Conservation (phyloP, 164 flowering plant genomes). For the Cinnamomum micranthum region DNA sequence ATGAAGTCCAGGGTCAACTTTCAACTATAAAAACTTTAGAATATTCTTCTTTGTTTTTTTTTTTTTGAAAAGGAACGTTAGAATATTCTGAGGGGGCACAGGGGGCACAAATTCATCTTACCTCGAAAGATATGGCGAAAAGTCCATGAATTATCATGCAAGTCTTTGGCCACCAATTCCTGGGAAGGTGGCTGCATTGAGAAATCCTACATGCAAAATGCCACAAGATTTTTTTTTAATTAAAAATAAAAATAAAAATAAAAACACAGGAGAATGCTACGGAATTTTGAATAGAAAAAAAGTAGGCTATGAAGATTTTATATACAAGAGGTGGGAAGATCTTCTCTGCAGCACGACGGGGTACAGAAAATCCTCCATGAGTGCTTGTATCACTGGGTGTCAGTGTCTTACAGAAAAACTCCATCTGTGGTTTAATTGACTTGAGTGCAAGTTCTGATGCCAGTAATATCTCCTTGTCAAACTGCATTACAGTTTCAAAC, state of each 20-base stretch:
- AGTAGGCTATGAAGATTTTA: neutral
- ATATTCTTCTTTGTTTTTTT: no score
- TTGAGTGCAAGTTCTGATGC: slow-evolving; percentile 88
- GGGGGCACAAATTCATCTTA: slow-evolving; percentile 13
- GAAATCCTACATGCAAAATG: slow-evolving; percentile 52
- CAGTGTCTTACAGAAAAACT: slow-evolving; percentile 92
- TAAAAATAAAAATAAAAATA: no score
- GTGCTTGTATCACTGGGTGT: slow-evolving; percentile 99
- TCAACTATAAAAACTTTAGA: no score
- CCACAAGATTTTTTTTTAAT: no score
- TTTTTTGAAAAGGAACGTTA: no score
- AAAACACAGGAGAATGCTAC: neutral
- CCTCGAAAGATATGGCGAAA: slow-evolving; percentile 96
- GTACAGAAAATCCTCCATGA: slow-evolving; percentile 99
- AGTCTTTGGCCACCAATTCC: slow-evolving; percentile 80
- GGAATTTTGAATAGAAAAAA: neutral
- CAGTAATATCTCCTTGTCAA: slow-evolving; percentile 79
- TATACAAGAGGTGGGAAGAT: slow-evolving; percentile 93
- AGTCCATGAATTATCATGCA: slow-evolving; percentile 85
- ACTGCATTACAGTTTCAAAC: slow-evolving; percentile 37
- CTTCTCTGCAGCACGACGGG: slow-evolving; percentile 98
- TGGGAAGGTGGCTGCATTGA: slow-evolving; percentile 96
- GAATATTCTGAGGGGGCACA: neutral
- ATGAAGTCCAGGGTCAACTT: no score
- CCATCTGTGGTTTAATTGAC: slow-evolving; percentile 67